These are phyloP conservation scores for Candida ipomoeae DNA, from an alignment of 805 yeast genomes.

Conservation along the genomic window DNA sequence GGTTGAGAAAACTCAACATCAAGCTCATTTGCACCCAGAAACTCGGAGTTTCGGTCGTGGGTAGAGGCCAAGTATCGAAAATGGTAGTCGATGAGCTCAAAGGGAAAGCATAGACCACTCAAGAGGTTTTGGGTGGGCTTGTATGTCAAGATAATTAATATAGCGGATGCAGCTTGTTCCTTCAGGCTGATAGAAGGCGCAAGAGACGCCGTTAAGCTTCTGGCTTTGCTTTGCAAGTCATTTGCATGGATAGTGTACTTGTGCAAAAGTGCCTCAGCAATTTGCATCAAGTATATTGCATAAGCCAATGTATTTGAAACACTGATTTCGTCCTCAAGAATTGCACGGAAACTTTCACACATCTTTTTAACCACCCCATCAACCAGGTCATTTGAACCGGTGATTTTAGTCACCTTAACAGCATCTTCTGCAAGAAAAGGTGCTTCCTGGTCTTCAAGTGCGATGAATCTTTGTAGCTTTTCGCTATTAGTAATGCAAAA, in stretches of 20 bases:
- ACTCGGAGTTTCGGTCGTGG: too few species aligned
- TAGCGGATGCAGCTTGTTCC: conserved; percentile 3
- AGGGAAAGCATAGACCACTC: conserved; percentile 10
- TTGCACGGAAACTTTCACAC: not conserved
- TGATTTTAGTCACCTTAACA: not conserved
- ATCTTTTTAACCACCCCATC: not conserved
- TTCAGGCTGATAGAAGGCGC: conserved; percentile 9
- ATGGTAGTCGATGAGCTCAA: conserved; percentile 13
- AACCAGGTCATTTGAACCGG: conserved; percentile 1
- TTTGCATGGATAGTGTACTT: not conserved
- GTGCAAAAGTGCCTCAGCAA: not conserved
- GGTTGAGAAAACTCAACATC: conserved; percentile 8
- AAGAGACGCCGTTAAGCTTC: conserved; percentile 7
- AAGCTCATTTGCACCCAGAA: not conserved
- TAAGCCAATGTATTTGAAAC: not conserved
- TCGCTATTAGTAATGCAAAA: conserved; percentile 6
- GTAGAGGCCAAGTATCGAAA: conserved; percentile 3
- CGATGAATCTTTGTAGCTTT: conserved; percentile 6
- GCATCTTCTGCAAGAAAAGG: not conserved
- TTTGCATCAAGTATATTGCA: conserved; percentile 1
- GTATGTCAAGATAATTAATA: not conserved
- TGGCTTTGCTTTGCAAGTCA: conserved; percentile 6
- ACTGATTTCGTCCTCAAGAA: not conserved
- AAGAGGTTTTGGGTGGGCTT: conserved; percentile 2
- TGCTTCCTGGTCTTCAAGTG: not conserved